A percentile compares a stretch with the other conserved stretches of the same genome.
phyloP scores from a whole-genome alignment of 495 filamentous ascomycete genomes.

The Chaetomium fimeti region DNA sequence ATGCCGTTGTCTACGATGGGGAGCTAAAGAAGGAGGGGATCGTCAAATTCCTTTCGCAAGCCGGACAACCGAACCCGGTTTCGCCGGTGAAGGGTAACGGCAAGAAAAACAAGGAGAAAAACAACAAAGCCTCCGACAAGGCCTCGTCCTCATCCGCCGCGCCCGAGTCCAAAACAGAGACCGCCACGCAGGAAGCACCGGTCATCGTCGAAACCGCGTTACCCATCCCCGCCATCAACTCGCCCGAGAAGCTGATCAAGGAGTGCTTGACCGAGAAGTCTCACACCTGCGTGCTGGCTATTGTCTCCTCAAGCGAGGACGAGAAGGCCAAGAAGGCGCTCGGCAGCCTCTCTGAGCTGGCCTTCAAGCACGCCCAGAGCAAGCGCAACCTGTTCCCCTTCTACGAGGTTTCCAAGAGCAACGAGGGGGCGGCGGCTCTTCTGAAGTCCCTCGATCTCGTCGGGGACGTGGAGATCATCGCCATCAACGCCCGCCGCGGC shows the following conservation, averaged over 20 bases:
- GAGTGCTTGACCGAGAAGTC: constrained; percentile 75
- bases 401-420: constrained; percentile 67
- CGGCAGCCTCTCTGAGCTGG: constrained; percentile 66
- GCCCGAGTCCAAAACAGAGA: constrained; percentile 39
- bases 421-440: constrained; percentile 56
- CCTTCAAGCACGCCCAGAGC: constrained; percentile 65
- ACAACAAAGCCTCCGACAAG: constrained; percentile 38
- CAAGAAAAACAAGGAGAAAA: constrained; percentile 48
- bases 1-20: constrained; percentile 72
- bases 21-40: constrained; percentile 84
- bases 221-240: constrained; percentile 51
- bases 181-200: constrained; percentile 42
- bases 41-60: constrained; percentile 78
- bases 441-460: constrained; percentile 61
- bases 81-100: constrained; percentile 54
- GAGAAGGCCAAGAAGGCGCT: constrained; percentile 60
- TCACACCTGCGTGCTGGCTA: constrained; percentile 79
- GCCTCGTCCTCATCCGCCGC: constrained; percentile 37
- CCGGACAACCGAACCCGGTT: constrained; percentile 70
- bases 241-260: constrained; percentile 57
- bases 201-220: constrained; percentile 53
- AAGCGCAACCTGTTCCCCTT: constrained; percentile 76
- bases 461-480: constrained; percentile 64
- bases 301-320: constrained; percentile 59
- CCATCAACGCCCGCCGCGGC: constrained; percentile 75